Conservation (phyloP, 495 filamentous ascomycete species). For the Penicillium psychrofluorescens region DNA sequence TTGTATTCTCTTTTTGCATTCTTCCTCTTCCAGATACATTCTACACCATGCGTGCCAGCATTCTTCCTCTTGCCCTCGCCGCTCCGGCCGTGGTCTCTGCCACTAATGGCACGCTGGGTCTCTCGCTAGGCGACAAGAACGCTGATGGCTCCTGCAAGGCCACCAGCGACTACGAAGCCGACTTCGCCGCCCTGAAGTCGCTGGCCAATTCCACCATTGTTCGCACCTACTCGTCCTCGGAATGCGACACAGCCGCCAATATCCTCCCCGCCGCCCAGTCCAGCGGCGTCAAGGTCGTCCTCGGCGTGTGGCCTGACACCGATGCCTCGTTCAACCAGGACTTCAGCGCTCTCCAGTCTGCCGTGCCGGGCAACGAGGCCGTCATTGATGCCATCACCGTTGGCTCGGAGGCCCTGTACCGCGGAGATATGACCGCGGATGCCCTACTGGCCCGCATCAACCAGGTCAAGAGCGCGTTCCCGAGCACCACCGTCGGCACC, state of each 20-base stretch:
- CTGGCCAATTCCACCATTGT: slow-evolving; percentile 45
- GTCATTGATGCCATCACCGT: slow-evolving; percentile 70
- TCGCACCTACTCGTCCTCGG: slow-evolving; percentile 59
- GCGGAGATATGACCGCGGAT: slow-evolving; percentile 54
- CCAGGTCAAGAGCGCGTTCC: slow-evolving; percentile 48
- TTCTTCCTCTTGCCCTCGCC: slow-evolving; percentile 29
- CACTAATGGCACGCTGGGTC: slow-evolving; percentile 40
- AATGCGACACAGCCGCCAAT: slow-evolving; percentile 57
- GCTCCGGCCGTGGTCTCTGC: slow-evolving; percentile 31
- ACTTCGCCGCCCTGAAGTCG: slow-evolving; percentile 55
- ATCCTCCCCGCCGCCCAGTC: slow-evolving; percentile 66
- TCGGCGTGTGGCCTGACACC: slow-evolving; percentile 66
- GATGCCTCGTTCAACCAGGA: slow-evolving; percentile 58
- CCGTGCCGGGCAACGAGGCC: slow-evolving; percentile 45
- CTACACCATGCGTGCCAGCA: slow-evolving; percentile 37
- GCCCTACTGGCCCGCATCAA: slow-evolving; percentile 34
- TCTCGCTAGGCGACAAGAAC: slow-evolving; percentile 43
- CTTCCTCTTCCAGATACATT: not conserved
- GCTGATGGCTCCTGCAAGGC: slow-evolving; percentile 58
- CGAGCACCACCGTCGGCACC: slow-evolving; percentile 57
- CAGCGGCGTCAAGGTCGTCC: slow-evolving; percentile 65
- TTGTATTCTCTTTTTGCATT: slow-evolving; percentile 5
- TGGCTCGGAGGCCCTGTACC: slow-evolving; percentile 72
- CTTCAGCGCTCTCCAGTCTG: slow-evolving; percentile 49
- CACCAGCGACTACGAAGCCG: slow-evolving; percentile 54